These are phyloP conservation scores for Linderina pennispora DNA, from an alignment of 192 early-diverging fungal genomes.

Conservation along the genomic window DNA sequence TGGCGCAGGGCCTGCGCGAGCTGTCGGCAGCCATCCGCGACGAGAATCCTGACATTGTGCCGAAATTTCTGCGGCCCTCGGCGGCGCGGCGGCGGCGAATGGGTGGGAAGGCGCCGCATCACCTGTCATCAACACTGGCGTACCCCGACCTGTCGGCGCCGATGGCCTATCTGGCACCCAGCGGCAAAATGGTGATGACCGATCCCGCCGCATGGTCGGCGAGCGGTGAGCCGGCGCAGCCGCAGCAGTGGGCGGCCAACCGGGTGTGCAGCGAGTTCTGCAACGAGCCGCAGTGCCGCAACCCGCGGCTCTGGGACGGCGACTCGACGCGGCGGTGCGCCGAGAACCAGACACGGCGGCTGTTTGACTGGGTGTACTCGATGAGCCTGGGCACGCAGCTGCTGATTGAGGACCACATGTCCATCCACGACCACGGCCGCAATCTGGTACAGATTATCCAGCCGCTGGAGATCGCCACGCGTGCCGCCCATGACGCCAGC, in stretches of 20 bases:
- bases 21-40: conserved; percentile 38
- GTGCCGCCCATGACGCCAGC: conserved; percentile 47
- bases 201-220: conserved; percentile 25
- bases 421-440: conserved; percentile 48
- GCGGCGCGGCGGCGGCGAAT: background rate
- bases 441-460: conserved; percentile 54
- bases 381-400: conserved; percentile 58
- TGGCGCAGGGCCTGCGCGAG: conserved; percentile 36
- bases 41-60: conserved; percentile 25
- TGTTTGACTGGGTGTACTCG: conserved; percentile 57
- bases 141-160: conserved; percentile 33
- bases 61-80: conserved; percentile 14
- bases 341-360: conserved; percentile 46
- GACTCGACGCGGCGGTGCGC: conserved; percentile 41
- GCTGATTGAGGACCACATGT: conserved; percentile 55
- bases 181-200: conserved; percentile 45
- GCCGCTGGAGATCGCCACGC: conserved; percentile 47
- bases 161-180: conserved; percentile 41
- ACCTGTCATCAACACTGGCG: conserved; percentile 32
- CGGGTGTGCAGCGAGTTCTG: conserved; percentile 36
- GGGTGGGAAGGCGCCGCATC: conserved; percentile 4
- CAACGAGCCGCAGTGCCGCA: conserved; percentile 30
- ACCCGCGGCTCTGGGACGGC: conserved; percentile 40
- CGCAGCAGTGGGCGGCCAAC: conserved; percentile 38
- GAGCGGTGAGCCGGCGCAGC: conserved; percentile 7